Conservation (phyloP, 2,329 filamentous ascomycete genomes). For the Penicillium thymicola region DNA sequence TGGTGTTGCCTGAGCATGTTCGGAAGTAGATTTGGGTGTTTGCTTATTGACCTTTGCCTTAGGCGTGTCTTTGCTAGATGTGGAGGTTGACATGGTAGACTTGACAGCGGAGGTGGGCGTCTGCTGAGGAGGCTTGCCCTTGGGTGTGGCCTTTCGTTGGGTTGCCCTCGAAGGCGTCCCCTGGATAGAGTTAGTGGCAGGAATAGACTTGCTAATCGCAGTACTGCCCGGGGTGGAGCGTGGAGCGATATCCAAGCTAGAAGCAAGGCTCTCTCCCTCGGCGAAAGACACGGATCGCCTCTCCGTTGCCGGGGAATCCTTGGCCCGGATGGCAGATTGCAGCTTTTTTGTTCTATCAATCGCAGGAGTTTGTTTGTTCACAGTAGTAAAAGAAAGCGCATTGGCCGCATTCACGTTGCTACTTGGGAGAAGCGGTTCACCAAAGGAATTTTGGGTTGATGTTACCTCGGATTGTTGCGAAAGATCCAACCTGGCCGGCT, state of each 20-base stretch:
- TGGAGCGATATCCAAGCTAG: not conserved
- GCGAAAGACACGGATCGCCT: constrained; percentile 29
- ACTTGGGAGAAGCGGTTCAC: not conserved
- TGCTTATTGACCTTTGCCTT: not conserved
- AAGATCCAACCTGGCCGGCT: not conserved
- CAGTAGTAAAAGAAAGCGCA: not conserved
- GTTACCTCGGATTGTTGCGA: not conserved
- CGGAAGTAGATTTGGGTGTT: not conserved
- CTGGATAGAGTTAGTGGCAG: not conserved
- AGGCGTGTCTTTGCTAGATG: not conserved
- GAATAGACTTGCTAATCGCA: not conserved
- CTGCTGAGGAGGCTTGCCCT: not conserved
- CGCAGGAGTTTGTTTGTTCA: constrained; percentile 8
- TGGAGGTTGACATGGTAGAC: not conserved
- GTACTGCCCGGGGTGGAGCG: not conserved
- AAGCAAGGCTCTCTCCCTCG: constrained; percentile 17
- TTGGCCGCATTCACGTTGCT: not conserved
- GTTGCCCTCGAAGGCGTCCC: not conserved
- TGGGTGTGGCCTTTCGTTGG: not conserved
- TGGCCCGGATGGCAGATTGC: constrained; percentile 24
- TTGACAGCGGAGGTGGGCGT: not conserved
- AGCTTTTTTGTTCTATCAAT: constrained; percentile 16
- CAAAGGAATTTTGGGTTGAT: not conserved
- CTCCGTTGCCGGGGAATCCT: constrained; percentile 19
- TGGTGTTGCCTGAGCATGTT: not conserved